Evolutionary conservation across 257 asterid genomes (phyloP).

Genomic region (Solanum megistacrolobum): DNA sequence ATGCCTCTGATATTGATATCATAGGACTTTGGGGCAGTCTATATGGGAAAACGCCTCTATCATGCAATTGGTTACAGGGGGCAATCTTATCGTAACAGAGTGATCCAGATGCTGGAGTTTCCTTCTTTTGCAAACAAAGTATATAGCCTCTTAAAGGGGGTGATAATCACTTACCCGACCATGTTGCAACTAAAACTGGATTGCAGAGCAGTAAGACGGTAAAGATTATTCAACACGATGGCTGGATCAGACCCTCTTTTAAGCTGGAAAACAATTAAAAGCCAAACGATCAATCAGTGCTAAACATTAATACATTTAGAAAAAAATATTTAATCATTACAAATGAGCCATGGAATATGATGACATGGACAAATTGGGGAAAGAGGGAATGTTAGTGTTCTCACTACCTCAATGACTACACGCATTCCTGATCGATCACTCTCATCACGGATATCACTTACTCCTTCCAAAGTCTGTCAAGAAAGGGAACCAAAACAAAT

Average conservation of each 20-base stretch:
- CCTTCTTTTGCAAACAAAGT: not conserved
- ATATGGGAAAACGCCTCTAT: not conserved
- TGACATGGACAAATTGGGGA: not conserved
- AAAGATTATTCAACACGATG: slow-evolving; percentile 78
- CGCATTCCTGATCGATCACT: slow-evolving; percentile 99
- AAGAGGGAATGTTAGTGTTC: not conserved
- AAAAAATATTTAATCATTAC: not conserved
- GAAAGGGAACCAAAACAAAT: slow-evolving; percentile 5
- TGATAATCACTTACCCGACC: slow-evolving; percentile 81
- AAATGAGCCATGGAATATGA: not conserved
- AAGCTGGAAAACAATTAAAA: slow-evolving; percentile 41
- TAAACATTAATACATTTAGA: not conserved
- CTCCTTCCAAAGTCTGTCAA: slow-evolving; percentile 77
- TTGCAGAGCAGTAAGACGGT: slow-evolving; percentile 81
- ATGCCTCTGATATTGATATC: not conserved
- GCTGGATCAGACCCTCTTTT: slow-evolving; percentile 90
- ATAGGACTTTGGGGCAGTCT: not conserved
- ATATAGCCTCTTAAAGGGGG: not conserved
- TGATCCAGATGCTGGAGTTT: not conserved
- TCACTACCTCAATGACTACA: slow-evolving; percentile 81
- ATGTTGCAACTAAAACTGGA: slow-evolving; percentile 92
- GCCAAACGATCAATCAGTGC: not conserved
- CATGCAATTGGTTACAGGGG: not conserved
- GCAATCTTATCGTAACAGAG: not conserved
- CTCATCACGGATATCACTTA: slow-evolving; percentile 98